A percentile compares a stretch with the other conserved stretches of the same genome.
Evolutionary conservation across 2,329 filamentous ascomycete species (phyloP).

Genomic region (Verticillium longisporum): DNA sequence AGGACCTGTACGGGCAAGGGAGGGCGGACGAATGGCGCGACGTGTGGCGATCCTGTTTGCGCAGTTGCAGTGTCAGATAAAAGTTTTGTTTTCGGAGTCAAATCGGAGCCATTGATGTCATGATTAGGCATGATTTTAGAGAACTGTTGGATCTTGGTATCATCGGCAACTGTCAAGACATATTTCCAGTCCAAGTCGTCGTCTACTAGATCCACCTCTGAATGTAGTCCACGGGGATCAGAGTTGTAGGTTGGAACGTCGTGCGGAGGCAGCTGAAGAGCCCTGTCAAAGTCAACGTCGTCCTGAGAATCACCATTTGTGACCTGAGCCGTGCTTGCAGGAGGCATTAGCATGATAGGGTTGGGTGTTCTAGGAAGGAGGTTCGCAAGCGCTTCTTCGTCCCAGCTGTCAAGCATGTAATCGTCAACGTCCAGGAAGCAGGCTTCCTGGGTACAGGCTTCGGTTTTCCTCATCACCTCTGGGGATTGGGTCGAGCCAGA

Average conservation of each 20-base stretch:
- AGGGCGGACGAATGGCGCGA: constrained; percentile 40
- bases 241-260: background rate
- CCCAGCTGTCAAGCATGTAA: background rate
- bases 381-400: background rate
- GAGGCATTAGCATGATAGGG: background rate
- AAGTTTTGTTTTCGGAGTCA: constrained; percentile 6
- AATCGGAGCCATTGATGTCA: background rate
- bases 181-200: constrained; percentile 34
- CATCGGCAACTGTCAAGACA: constrained; percentile 12
- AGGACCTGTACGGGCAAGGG: constrained; percentile 40
- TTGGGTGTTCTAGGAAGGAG: background rate
- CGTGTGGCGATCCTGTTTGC: background rate
- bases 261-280: background rate
- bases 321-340: background rate
- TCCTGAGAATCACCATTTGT: background rate
- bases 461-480: too few species aligned
- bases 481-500: too few species aligned
- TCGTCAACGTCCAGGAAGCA: background rate
- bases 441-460: background rate
- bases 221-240: background rate
- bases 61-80: constrained; percentile 4
- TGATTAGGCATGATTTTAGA: background rate
- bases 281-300: background rate
- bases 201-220: constrained; percentile 20
- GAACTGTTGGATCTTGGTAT: background rate